Conservation (phyloP, 1,284 basidiomycete genomes). For the Cutaneotrichosporon dermatis region DNA sequence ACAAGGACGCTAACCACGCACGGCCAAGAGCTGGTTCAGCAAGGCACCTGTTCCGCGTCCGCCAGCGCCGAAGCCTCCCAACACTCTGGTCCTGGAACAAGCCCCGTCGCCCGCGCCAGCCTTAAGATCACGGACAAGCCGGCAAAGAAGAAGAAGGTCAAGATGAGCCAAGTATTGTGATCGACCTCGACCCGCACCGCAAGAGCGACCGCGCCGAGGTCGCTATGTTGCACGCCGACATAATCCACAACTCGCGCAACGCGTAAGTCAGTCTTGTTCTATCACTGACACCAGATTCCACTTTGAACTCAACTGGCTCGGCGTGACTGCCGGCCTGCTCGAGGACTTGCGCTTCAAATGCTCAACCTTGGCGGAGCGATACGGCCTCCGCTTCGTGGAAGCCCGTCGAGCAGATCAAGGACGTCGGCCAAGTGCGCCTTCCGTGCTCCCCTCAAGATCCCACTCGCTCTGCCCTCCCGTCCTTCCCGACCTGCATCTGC, state of each 20-base stretch:
- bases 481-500: constrained; percentile 63
- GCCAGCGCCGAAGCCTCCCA: neutral
- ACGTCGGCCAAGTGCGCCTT: constrained; percentile 79
- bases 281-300: constrained; percentile 58
- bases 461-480: constrained; percentile 66
- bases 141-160: constrained; percentile 62
- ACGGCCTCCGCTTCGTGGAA: constrained; percentile 88
- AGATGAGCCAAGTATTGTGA: constrained; percentile 77
- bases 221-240: constrained; percentile 81
- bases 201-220: constrained; percentile 81
- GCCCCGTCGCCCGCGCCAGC: constrained; percentile 3
- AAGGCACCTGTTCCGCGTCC: constrained; percentile 12
- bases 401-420: constrained; percentile 79
- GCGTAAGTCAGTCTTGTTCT: constrained; percentile 50
- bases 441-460: constrained; percentile 78
- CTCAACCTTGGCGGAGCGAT: constrained; percentile 79
- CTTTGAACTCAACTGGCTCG: constrained; percentile 96
- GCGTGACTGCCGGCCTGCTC: constrained; percentile 89
- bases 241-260: constrained; percentile 83
- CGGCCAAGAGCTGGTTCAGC: constrained; percentile 37
- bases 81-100: constrained; percentile 8
- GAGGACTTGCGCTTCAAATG: constrained; percentile 84
- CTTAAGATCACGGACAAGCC: constrained; percentile 18
- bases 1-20: constrained; percentile 23
- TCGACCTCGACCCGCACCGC: constrained; percentile 76